Evolutionary conservation across 2,329 filamentous ascomycete genomes (phyloP).

Genomic region (Colletotrichum viniferum): DNA sequence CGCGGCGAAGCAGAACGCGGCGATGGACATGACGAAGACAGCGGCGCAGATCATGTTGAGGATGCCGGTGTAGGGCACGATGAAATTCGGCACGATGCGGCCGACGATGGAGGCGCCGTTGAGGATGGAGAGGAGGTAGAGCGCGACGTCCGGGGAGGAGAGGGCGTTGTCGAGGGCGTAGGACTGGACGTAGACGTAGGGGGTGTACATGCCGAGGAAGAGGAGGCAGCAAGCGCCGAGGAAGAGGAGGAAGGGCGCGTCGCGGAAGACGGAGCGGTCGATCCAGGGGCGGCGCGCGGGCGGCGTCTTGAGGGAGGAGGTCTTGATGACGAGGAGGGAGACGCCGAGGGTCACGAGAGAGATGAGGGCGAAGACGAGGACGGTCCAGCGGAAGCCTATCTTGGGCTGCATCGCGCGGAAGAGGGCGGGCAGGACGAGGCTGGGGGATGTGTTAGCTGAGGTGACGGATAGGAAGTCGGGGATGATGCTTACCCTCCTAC

Average conservation of each 20-base stretch:
- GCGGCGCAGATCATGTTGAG: slow-evolving; percentile 31
- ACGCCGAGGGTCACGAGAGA: slow-evolving; percentile 9
- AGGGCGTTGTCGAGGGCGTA: slow-evolving; percentile 43
- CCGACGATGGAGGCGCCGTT: slow-evolving; percentile 51
- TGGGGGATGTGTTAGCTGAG: background rate
- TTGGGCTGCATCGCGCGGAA: slow-evolving; percentile 6
- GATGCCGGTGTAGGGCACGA: slow-evolving; percentile 36
- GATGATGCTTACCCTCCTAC: slow-evolving; percentile 28
- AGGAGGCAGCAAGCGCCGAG: slow-evolving; percentile 38
- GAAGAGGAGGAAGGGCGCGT: slow-evolving; percentile 42
- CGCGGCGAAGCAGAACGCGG: background rate
- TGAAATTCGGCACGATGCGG: slow-evolving; percentile 43
- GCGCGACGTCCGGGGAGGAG: slow-evolving; percentile 29
- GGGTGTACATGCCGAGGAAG: slow-evolving; percentile 51
- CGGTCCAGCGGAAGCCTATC: slow-evolving; percentile 14
- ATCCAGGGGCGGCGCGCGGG: slow-evolving; percentile 17
- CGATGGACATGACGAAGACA: slow-evolving; percentile 24
- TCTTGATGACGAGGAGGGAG: slow-evolving; percentile 12
- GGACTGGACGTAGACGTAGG: slow-evolving; percentile 51
- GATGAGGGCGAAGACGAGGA: slow-evolving; percentile 11
- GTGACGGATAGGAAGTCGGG: too few species aligned
- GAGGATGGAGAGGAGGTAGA: slow-evolving; percentile 47
- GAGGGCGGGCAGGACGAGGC: slow-evolving; percentile 8
- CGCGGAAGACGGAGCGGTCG: slow-evolving; percentile 36
- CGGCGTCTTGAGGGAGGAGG: slow-evolving; percentile 8